These are phyloP conservation scores for Neonectria sp. DNA, from an alignment of 2,329 filamentous ascomycete species.

Conservation along the genomic window DNA sequence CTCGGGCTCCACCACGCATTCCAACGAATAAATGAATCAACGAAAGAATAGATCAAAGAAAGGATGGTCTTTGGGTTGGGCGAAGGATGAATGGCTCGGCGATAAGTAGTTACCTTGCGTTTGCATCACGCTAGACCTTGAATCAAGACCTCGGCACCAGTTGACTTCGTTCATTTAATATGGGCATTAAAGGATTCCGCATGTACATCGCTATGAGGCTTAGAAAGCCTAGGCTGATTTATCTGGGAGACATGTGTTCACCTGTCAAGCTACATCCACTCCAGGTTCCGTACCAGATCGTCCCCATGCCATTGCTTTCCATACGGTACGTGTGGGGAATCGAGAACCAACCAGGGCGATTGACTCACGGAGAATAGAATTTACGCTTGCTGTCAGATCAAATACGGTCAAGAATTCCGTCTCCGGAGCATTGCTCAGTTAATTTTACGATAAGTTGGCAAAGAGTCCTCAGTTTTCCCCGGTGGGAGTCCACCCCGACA, in stretches of 20 bases:
- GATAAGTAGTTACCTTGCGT: background rate
- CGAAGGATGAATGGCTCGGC: background rate
- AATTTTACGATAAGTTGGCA: background rate
- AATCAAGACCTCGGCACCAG: background rate
- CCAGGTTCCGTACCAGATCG: too few relatives aligned
- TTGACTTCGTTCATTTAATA: background rate
- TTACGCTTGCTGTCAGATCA: too few relatives aligned
- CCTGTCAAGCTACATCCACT: too few relatives aligned
- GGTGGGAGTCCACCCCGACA: background rate
- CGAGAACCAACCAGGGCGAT: too few relatives aligned
- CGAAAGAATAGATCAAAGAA: constrained; percentile 1
- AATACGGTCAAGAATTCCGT: too few relatives aligned
- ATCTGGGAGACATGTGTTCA: too few relatives aligned
- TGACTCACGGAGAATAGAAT: too few relatives aligned
- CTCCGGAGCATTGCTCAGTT: background rate
- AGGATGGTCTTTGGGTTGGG: background rate
- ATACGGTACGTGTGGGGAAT: too few relatives aligned
- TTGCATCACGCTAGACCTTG: background rate
- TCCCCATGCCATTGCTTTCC: too few relatives aligned
- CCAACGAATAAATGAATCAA: background rate
- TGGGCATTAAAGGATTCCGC: background rate
- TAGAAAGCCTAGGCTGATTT: background rate
- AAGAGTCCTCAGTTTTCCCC: background rate
- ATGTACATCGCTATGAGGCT: background rate
- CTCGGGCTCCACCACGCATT: background rate